Conservation (phyloP, 495 filamentous ascomycete species). For the Chaetomium fimeti region DNA sequence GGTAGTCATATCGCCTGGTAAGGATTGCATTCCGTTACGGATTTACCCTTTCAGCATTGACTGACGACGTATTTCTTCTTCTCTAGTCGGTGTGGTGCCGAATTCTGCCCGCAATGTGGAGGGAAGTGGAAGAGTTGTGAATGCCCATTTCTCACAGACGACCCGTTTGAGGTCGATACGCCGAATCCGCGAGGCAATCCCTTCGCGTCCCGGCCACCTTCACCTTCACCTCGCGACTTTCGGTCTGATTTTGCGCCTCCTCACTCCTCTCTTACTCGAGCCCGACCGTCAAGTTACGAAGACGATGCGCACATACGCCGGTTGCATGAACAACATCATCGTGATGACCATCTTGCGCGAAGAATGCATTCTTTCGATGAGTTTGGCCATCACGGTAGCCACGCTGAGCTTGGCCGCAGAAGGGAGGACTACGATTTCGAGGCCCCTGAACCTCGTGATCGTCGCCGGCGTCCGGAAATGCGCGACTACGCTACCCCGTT, state of each 20-base stretch:
- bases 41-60: constrained; percentile 4
- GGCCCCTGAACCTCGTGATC: constrained; percentile 42
- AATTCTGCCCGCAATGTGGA: constrained; percentile 83
- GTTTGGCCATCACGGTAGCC: constrained; percentile 37
- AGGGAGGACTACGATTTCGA: constrained; percentile 27
- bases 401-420: constrained; percentile 12
- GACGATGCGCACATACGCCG: constrained; percentile 53
- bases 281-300: constrained; percentile 49
- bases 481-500: constrained; percentile 14
- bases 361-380: constrained; percentile 50
- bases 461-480: constrained; percentile 36
- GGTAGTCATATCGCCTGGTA: constrained; percentile 86
- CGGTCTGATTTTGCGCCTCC: constrained; percentile 28
- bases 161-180: constrained; percentile 56
- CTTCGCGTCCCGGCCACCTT: constrained; percentile 29
- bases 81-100: constrained; percentile 68
- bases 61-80: constrained; percentile 25
- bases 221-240: constrained; percentile 33
- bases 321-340: constrained; percentile 53
- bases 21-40: constrained; percentile 29
- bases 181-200: constrained; percentile 29
- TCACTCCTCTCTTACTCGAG: constrained; percentile 25
- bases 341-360: constrained; percentile 57
- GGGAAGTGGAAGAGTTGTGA: constrained; percentile 77
- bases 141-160: constrained; percentile 76